These are phyloP conservation scores for Monilinia vaccinii-corymbosi DNA, from an alignment of 2,329 filamentous ascomycete genomes.

Conservation along the genomic window DNA sequence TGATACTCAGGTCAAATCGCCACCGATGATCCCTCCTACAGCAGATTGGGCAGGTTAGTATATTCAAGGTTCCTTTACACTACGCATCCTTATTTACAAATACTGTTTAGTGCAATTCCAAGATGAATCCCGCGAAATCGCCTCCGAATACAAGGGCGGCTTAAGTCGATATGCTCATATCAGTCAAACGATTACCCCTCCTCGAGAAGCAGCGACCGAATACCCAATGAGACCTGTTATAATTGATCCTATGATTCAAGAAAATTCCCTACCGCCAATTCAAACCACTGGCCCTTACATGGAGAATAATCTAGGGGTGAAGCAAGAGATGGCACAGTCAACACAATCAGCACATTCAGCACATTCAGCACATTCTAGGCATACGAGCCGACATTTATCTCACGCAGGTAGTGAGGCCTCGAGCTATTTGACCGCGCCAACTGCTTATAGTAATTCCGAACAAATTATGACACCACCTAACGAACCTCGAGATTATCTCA, in stretches of 20 bases:
- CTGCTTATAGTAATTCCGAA: constrained; percentile 28
- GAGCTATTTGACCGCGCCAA: constrained; percentile 32
- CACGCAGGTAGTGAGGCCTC: constrained; percentile 26
- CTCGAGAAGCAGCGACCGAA: constrained; percentile 21
- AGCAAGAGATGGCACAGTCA: constrained; percentile 21
- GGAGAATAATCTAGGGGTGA: constrained; percentile 19
- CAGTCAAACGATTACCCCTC: constrained; percentile 32
- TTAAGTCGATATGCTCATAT: constrained; percentile 59
- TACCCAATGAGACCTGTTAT: constrained; percentile 20
- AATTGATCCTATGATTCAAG: constrained; percentile 13
- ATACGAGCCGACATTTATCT: constrained; percentile 27
- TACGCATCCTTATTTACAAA: background rate
- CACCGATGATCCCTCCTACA: constrained; percentile 51
- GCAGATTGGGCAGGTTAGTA: constrained; percentile 53
- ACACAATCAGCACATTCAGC: constrained; percentile 3
- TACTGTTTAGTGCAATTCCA: constrained; percentile 56
- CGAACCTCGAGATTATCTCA: constrained; percentile 53
- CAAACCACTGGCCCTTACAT: constrained; percentile 22
- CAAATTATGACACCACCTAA: constrained; percentile 32
- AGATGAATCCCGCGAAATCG: constrained; percentile 84
- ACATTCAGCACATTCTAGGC: constrained; percentile 19
- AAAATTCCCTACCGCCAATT: constrained; percentile 27
- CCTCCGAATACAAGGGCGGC: constrained; percentile 81
- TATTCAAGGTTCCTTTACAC: background rate
- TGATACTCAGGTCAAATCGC: constrained; percentile 63